Conservation (phyloP, 2,329 filamentous ascomycete genomes). For the Mycosphaerella arachidis region DNA sequence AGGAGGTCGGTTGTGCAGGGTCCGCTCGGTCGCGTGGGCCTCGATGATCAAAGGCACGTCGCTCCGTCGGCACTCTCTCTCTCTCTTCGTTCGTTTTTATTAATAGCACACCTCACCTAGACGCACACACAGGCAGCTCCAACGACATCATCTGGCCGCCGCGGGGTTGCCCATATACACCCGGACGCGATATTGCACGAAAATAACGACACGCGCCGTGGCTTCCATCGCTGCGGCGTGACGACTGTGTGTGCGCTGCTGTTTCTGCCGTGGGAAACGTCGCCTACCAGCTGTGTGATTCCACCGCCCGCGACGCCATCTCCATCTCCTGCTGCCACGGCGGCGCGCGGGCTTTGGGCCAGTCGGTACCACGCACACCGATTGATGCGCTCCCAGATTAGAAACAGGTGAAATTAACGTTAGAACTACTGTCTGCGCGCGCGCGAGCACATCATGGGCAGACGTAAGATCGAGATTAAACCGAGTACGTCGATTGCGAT, state of each 20-base stretch:
- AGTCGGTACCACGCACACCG: not conserved
- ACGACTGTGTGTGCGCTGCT: no score
- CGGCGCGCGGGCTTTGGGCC: not conserved
- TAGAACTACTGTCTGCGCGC: not conserved
- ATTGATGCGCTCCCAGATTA: not conserved
- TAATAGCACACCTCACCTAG: not conserved
- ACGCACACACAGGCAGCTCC: not conserved
- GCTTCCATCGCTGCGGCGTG: no score
- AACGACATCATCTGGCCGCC: not conserved
- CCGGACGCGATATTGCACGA: not conserved
- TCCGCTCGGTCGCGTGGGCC: not conserved
- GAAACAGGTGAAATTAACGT: not conserved
- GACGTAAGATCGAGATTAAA: slow-evolving; percentile 99
- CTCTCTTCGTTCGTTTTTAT: not conserved
- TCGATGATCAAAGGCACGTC: not conserved
- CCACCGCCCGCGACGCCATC: not conserved
- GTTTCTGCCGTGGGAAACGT: not conserved
- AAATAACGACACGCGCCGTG: not conserved
- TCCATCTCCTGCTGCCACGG: not conserved
- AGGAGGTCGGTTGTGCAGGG: not conserved
- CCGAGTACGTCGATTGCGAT: slow-evolving; percentile 35
- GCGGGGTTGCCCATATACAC: not conserved
- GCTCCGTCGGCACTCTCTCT: not conserved
- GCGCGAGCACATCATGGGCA: slow-evolving; percentile 63
- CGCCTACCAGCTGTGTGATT: not conserved